Conservation (phyloP, 805 yeast genomes). For the Metschnikowia continentalis region DNA sequence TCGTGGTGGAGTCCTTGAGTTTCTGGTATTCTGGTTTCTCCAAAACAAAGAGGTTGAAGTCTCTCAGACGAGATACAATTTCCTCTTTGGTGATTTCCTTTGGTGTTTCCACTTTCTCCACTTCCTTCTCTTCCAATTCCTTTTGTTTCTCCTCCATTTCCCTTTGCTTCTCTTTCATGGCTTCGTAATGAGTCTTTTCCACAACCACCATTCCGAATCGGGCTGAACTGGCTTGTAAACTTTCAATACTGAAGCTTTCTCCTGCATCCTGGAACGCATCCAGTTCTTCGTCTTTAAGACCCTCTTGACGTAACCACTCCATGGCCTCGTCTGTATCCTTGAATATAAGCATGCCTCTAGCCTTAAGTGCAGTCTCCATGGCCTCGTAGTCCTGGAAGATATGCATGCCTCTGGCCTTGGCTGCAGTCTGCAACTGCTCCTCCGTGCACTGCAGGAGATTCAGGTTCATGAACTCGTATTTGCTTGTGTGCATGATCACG, state of each 20-base stretch:
- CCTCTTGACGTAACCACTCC: not conserved
- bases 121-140: not conserved
- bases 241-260: not conserved
- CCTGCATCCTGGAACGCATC: conserved; percentile 3
- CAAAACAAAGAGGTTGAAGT: conserved; percentile 14
- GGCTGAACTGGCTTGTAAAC: not conserved
- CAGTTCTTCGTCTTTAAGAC: not conserved
- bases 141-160: not conserved
- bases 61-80: conserved; percentile 14
- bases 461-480: conserved; percentile 3
- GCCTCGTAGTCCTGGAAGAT: not conserved
- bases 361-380: not conserved
- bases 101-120: not conserved
- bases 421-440: not conserved
- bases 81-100: conserved; percentile 20
- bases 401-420: not conserved
- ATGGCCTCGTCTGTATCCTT: not conserved
- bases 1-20: conserved; percentile 11
- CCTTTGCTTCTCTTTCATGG: not conserved
- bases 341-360: not conserved
- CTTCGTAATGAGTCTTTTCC: conserved; percentile 5
- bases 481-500: conserved; percentile 1
- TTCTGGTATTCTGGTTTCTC: conserved; percentile 15
- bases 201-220: conserved; percentile 9
- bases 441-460: conserved; percentile 1